Percentiles rank a stretch among this genome's conserved stretches.
Evolutionary conservation across 495 filamentous ascomycete species (phyloP).

Genomic region (Lasiosphaeris hirsuta): DNA sequence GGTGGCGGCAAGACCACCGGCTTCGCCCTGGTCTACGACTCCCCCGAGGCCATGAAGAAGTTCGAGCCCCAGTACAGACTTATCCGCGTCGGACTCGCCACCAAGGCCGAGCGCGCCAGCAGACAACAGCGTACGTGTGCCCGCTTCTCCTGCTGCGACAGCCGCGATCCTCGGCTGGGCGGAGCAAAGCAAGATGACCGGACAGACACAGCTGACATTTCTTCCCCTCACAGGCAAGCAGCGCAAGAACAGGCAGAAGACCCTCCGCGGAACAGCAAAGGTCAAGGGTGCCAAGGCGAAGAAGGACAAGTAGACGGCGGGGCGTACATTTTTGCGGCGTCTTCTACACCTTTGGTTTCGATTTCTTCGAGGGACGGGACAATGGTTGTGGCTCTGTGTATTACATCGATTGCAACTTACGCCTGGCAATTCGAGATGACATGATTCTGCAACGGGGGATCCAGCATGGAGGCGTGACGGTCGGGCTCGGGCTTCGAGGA

Average conservation of each 20-base stretch:
- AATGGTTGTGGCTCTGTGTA: constrained; percentile 35
- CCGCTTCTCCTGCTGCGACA: not conserved
- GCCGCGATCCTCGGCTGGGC: not conserved
- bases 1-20: constrained; percentile 99
- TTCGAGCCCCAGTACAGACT: constrained; percentile 99
- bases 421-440: constrained; percentile 24
- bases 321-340: constrained; percentile 30
- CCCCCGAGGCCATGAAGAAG: constrained; percentile 95
- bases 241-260: constrained; percentile 99
- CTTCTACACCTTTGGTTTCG: constrained; percentile 16
- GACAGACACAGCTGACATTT: constrained; percentile 31
- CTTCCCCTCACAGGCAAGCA: constrained; percentile 81
- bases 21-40: constrained; percentile 98
- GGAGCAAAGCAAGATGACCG: not conserved
- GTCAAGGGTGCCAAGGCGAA: constrained; percentile 79
- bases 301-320: constrained; percentile 56
- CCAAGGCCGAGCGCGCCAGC: constrained; percentile 92
- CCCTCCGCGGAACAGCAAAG: constrained; percentile 94
- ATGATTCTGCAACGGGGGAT: constrained; percentile 22
- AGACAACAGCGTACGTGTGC: constrained; percentile 93
- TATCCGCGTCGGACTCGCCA: constrained; percentile 82
- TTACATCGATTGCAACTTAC: constrained; percentile 29
- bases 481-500: constrained; percentile 25
- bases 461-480: constrained; percentile 34
- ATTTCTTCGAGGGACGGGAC: constrained; percentile 28